Evolutionary conservation across 2,329 filamentous ascomycete species (phyloP).

Genomic region (Fusarium nelsonii): DNA sequence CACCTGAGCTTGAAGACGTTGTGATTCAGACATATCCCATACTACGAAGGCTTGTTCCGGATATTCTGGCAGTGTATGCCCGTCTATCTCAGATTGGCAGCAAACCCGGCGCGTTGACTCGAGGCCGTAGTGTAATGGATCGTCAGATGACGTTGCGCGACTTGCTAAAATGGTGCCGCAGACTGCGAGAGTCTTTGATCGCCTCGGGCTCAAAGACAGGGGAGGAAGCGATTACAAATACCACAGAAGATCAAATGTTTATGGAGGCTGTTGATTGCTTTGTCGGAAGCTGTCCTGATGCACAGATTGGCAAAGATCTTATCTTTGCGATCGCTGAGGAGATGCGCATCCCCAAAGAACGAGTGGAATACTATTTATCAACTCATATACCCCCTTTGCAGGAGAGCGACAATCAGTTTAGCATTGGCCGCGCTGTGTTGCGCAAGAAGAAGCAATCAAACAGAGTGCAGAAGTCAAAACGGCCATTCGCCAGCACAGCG

Average conservation of each 20-base stretch:
- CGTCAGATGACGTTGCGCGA: slow-evolving; percentile 78
- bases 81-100: slow-evolving; percentile 65
- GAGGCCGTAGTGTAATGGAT: slow-evolving; percentile 59
- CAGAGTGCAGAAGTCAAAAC: slow-evolving; percentile 64
- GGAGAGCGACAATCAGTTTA: slow-evolving; percentile 68
- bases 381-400: slow-evolving; percentile 79
- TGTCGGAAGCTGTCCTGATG: slow-evolving; percentile 80
- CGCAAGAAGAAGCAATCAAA: slow-evolving; percentile 67
- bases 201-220: slow-evolving; percentile 72
- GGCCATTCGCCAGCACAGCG: slow-evolving; percentile 87
- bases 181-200: slow-evolving; percentile 75
- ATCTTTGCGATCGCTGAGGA: slow-evolving; percentile 83
- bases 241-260: slow-evolving; percentile 84
- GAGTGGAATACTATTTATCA: slow-evolving; percentile 80
- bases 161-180: slow-evolving; percentile 89
- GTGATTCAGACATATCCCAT: slow-evolving; percentile 77
- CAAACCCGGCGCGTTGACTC: slow-evolving; percentile 53
- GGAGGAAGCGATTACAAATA: slow-evolving; percentile 78
- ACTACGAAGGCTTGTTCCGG: slow-evolving; percentile 71
- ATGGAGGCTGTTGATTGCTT: slow-evolving; percentile 96
- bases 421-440: slow-evolving; percentile 75
- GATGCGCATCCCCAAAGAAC: slow-evolving; percentile 86
- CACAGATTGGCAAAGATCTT: slow-evolving; percentile 69
- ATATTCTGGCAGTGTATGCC: slow-evolving; percentile 70
- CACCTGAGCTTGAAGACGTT: slow-evolving; percentile 79